Conservation (phyloP, 2,329 filamentous ascomycete species). For the Talaromyces sp. region DNA sequence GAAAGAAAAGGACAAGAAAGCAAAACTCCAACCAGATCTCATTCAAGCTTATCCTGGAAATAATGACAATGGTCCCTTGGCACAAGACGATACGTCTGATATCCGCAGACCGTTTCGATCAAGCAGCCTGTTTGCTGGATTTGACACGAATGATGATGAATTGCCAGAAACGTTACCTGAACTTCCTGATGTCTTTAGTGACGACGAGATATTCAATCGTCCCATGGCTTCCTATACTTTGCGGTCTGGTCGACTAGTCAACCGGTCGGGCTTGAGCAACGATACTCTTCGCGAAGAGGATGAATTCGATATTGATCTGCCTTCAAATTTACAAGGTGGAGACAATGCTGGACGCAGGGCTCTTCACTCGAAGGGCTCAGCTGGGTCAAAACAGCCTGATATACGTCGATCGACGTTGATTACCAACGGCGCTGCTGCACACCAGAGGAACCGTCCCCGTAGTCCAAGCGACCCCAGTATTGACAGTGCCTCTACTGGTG, state of each 20-base stretch:
- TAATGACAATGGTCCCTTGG: conserved; percentile 74
- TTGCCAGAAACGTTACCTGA: conserved; percentile 25
- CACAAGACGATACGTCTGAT: conserved; percentile 54
- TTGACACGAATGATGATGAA: conserved; percentile 62
- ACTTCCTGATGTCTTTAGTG: conserved; percentile 34
- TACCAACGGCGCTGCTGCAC: conserved; percentile 70
- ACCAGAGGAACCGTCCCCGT: conserved; percentile 59
- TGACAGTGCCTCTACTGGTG: conserved; percentile 36
- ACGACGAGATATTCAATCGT: conserved; percentile 44
- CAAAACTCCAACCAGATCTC: conserved; percentile 35
- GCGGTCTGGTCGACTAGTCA: conserved; percentile 42
- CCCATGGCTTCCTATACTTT: conserved; percentile 45
- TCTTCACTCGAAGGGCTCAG: conserved; percentile 37
- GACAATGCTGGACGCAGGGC: conserved; percentile 21
- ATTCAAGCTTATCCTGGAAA: conserved; percentile 72
- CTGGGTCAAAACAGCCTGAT: conserved; percentile 52
- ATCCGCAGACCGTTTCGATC: conserved; percentile 69
- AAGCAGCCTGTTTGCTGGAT: conserved; percentile 83
- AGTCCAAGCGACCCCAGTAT: conserved; percentile 46
- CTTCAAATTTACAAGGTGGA: conserved; percentile 20
- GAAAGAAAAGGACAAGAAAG: conserved; percentile 45
- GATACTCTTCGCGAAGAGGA: conserved; percentile 35
- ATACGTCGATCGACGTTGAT: conserved; percentile 79
- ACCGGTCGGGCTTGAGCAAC: conserved; percentile 32
- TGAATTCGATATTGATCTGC: conserved; percentile 31